Conservation (phyloP, 139 green algal genomes). For the Micractinium sp. region DNA sequence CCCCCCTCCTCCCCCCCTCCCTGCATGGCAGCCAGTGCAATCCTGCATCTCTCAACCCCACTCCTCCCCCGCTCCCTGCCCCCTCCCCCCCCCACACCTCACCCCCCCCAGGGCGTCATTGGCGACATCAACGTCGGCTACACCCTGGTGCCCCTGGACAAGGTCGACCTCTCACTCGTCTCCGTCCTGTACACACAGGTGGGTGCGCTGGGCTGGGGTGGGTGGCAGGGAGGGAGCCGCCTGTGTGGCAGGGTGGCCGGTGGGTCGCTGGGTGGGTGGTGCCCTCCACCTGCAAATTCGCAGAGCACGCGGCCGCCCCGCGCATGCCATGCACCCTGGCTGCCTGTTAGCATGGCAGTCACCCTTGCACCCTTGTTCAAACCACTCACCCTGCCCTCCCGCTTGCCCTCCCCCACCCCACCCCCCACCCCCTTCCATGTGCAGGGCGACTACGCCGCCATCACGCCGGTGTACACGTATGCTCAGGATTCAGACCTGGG, state of each 20-base stretch:
- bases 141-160: constrained; percentile 76
- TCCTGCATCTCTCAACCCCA: too few species aligned
- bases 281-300: too few species aligned
- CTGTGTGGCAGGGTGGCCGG: too few species aligned
- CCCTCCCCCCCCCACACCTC: too few species aligned
- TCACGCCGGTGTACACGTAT: constrained; percentile 83
- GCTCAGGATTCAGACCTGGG: constrained; percentile 7
- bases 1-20: too few species aligned
- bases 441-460: constrained; percentile 86
- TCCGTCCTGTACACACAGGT: constrained; percentile 77
- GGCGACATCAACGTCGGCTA: constrained; percentile 39
- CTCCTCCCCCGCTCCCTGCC: too few species aligned
- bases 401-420: neutral
- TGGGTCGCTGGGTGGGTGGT: too few species aligned
- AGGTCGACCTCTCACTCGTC: constrained; percentile 79
- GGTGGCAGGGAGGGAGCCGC: neutral
- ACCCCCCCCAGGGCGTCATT: constrained; percentile 23
- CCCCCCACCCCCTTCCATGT: neutral
- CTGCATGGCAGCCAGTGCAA: too few species aligned
- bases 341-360: too few species aligned
- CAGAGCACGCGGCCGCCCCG: too few species aligned
- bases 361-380: too few species aligned
- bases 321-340: too few species aligned
- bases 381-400: neutral
- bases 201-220: constrained; percentile 62